These are phyloP conservation scores for Tanacetum coccineum DNA, from an alignment of 129 eudicot genomes.

Conservation along the genomic window DNA sequence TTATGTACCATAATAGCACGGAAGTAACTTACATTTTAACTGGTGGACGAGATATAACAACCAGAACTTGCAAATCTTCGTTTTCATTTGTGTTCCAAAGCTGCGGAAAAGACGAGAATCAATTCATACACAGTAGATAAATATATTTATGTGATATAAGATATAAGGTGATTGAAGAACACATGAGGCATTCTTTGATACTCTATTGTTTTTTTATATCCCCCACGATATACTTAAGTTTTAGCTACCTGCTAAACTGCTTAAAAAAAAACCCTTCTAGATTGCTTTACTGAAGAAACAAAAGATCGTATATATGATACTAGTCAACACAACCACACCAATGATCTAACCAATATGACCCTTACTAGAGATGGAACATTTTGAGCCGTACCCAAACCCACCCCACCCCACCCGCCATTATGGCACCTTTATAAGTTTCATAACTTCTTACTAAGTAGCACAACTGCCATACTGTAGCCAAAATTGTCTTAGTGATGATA, in stretches of 20 bases:
- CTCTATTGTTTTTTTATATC: not conserved
- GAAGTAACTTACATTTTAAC: slow-evolving; percentile 57
- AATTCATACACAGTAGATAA: slow-evolving; percentile 1
- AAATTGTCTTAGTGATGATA: not conserved
- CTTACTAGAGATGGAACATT: not conserved
- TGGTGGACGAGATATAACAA: slow-evolving; percentile 81
- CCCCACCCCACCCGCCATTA: too few relatives aligned
- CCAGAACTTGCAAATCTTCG: slow-evolving; percentile 78
- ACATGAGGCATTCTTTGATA: not conserved
- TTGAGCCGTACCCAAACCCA: too few relatives aligned
- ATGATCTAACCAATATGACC: not conserved
- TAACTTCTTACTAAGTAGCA: not conserved
- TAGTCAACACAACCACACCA: not conserved
- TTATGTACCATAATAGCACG: too few relatives aligned
- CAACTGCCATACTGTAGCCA: not conserved
- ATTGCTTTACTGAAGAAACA: too few relatives aligned
- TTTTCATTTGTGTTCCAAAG: slow-evolving; percentile 61
- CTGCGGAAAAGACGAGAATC: slow-evolving; percentile 37
- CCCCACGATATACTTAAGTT: not conserved
- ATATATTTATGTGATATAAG: not conserved
- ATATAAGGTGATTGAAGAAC: slow-evolving; percentile 1
- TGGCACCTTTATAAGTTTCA: not conserved
- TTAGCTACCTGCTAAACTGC: not conserved
- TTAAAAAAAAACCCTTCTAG: not conserved
- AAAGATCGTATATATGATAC: too few relatives aligned